Evolutionary conservation across 2,329 filamentous ascomycete species (phyloP), one percentile per base, ranked within the genome.

Genomic region (Fusarium concolor): DNA sequence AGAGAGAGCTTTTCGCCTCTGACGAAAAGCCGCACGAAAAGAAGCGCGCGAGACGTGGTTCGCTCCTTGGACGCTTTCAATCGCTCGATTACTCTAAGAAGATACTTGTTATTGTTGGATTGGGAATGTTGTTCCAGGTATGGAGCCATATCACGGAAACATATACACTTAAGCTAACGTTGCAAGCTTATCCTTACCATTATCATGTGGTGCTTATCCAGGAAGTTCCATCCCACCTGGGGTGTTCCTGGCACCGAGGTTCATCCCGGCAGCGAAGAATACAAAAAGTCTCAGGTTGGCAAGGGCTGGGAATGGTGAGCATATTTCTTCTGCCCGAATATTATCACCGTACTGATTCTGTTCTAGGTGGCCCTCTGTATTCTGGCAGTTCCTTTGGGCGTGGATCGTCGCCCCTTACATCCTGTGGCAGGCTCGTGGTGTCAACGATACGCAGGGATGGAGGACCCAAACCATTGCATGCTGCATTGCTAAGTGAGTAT

Each of bases 361-460:
- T n/a, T 22, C 11, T 20, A 85, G 85, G 86, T 86, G 87, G 80
- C 87, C 87, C 1, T 89, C 87, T 0, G 84, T 89, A 43, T 80
- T 89, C 52, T 90, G 88, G 88, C 88, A 90, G 68, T 81, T 89
- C 51, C 78, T 88, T 57, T 90, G 87, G 88, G 83, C 87, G 15
- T 90, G 86, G 84, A 74, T 88, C 43, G 83, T 87, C 60, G 87
- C 88, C 5, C 87, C 89, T 20, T 81, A 85, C 70, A 81, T 90
- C 64, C 82, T 91, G 6, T 90, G 85, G 83, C 83, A 85, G 68
- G 85, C 89, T 37, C 83, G 88, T 10, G 79, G 82, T 22, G 87
- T 92, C 68, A 82, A 82, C 29, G 89, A 92, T 72, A 89, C 88
- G 9, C 87, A 90, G 70, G 86, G 88, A 56, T 92, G 89, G 89